Conservation (phyloP, 768 basidiomycete genomes). For the Termitomyces sp. region DNA sequence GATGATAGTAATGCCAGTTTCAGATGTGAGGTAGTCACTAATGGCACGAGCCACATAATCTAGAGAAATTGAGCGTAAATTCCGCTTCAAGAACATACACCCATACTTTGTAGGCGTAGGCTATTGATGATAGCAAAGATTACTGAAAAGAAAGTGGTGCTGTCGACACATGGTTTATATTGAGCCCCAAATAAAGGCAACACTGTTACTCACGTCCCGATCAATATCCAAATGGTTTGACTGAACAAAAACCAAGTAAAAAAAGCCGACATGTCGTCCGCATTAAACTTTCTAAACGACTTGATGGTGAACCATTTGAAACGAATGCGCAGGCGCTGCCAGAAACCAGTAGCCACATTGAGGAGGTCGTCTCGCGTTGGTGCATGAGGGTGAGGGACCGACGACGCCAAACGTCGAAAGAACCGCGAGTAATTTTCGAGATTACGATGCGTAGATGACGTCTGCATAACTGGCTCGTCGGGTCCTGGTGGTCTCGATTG, state of each 20-base stretch:
- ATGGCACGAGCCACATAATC: slow-evolving; percentile 84
- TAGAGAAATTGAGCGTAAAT: slow-evolving; percentile 23
- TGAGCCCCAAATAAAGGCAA: not conserved
- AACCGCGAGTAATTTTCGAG: slow-evolving; percentile 76
- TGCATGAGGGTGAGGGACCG: slow-evolving; percentile 70
- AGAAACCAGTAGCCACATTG: slow-evolving; percentile 82
- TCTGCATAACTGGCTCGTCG: not conserved
- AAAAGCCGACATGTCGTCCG: slow-evolving; percentile 96
- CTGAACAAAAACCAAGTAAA: slow-evolving; percentile 95
- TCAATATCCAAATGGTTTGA: slow-evolving; percentile 91
- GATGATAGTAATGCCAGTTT: slow-evolving; percentile 91
- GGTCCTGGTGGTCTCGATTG: not conserved
- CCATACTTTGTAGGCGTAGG: slow-evolving; percentile 72
- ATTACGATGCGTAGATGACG: slow-evolving; percentile 18
- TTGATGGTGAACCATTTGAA: slow-evolving; percentile 98
- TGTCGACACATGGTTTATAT: slow-evolving; percentile 20
- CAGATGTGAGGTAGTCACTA: slow-evolving; percentile 89
- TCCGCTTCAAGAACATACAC: not conserved
- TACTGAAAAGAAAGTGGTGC: slow-evolving; percentile 95
- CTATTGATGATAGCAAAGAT: slow-evolving; percentile 89
- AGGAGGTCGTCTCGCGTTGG: slow-evolving; percentile 91
- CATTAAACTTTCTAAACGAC: slow-evolving; percentile 91
- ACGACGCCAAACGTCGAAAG: slow-evolving; percentile 73
- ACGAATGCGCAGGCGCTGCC: slow-evolving; percentile 84
- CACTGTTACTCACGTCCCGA: slow-evolving; percentile 75